Percentiles rank a stretch among this genome's conserved stretches.
phyloP scores from a whole-genome alignment of 2,329 filamentous ascomycete species.

The Cryphonectria japonica region DNA sequence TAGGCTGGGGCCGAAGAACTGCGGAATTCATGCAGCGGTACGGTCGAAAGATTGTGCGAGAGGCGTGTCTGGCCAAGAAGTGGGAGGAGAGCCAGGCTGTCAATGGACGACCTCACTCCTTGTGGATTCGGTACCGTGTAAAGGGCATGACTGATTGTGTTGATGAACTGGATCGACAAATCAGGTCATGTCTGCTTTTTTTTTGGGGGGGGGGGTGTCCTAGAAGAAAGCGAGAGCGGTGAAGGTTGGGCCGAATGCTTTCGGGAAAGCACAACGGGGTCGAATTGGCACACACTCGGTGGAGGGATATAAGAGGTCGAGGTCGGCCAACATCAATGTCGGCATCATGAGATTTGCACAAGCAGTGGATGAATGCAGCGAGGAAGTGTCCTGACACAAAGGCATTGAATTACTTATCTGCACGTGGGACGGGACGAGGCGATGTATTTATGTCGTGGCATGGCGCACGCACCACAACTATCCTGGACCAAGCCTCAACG shows the following conservation, averaged over 20 bases:
- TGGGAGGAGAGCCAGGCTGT: not conserved
- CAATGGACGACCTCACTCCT: not conserved
- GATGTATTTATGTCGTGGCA: not conserved
- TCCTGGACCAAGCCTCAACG: not conserved
- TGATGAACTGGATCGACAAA: not conserved
- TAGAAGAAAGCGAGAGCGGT: not conserved
- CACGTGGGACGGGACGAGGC: not conserved
- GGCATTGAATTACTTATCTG: not conserved
- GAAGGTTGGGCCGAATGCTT: not conserved
- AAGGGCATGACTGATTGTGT: not conserved
- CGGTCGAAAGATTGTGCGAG: not conserved
- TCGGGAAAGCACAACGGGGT: not conserved
- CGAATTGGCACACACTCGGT: not conserved
- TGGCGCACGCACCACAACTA: not conserved
- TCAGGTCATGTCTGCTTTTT: not conserved
- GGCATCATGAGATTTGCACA: not conserved
- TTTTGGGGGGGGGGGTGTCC: too few relatives aligned
- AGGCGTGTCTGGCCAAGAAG: not conserved
- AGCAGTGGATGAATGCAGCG: not conserved
- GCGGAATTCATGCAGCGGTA: not conserved
- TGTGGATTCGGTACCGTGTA: not conserved
- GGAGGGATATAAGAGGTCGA: not conserved
- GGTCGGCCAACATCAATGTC: not conserved
- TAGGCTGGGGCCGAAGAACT: not conserved
- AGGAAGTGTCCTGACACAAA: not conserved